A percentile compares a stretch with the other conserved stretches of the same genome.
Evolutionary conservation across 768 basidiomycete species (phyloP).

Genomic region (Termitomyces eurrhizus): DNA sequence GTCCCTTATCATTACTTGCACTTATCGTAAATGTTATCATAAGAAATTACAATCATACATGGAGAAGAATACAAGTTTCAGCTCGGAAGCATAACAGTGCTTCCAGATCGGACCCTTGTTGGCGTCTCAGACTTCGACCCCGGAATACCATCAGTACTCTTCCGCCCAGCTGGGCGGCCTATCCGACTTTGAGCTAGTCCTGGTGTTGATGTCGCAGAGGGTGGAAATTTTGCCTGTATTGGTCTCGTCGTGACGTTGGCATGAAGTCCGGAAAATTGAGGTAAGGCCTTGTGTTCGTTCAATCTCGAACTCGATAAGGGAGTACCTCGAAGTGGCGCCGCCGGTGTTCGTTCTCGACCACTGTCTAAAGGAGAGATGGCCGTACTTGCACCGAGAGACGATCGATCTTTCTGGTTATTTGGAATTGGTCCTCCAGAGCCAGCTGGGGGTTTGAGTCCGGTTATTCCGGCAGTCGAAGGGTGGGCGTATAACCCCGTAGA

Average conservation of each 20-base stretch:
- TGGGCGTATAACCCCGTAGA: slow-evolving; percentile 46
- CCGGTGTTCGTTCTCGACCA: slow-evolving; percentile 30
- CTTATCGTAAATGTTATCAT: slow-evolving; percentile 14
- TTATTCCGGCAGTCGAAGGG: slow-evolving; percentile 31
- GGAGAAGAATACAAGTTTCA: slow-evolving; percentile 4
- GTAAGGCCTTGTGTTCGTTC: slow-evolving; percentile 35
- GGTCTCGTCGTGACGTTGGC: slow-evolving; percentile 47
- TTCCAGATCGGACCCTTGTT: slow-evolving; percentile 16
- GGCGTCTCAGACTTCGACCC: slow-evolving; percentile 1
- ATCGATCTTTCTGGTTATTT: slow-evolving; percentile 48
- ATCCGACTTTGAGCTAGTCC: slow-evolving; percentile 45
- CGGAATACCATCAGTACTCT: slow-evolving; percentile 24
- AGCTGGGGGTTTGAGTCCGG: slow-evolving; percentile 57
- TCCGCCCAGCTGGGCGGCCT: slow-evolving; percentile 37
- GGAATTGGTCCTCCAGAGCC: slow-evolving; percentile 42
- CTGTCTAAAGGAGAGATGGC: slow-evolving; percentile 25
- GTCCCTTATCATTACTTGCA: not conserved
- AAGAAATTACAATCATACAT: slow-evolving; percentile 9
- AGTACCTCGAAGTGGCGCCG: slow-evolving; percentile 31
- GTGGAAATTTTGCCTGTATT: slow-evolving; percentile 32
- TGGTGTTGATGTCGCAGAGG: slow-evolving; percentile 28
- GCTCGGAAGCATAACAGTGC: slow-evolving; percentile 8
- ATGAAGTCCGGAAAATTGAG: slow-evolving; percentile 37
- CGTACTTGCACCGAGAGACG: slow-evolving; percentile 55
- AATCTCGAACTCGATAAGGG: slow-evolving; percentile 25